Base-by-base conservation (phyloP, 2,329 filamentous ascomycete species). In the Pseudocercospora crystallina region DNA sequence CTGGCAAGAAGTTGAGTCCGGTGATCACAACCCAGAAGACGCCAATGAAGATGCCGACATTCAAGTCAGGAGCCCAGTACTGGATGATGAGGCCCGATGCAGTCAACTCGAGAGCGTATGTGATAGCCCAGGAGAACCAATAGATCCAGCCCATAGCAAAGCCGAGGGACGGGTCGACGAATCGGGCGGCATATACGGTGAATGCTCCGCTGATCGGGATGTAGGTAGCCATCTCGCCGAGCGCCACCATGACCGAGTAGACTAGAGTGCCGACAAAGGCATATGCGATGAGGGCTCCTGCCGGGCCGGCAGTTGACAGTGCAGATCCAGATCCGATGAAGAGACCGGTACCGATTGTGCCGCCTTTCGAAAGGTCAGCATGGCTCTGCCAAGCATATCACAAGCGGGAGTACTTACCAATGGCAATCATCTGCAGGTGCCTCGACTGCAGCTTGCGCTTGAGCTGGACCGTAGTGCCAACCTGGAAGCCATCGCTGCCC, bases 191-290 rank as follows among this genome's bases (percentile, higher is more conserved):
- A 66, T 79, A 78, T 62, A 77, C 63, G 51, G 75, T 71, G 74
- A 80, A 77, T 50, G 77, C 73, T 61, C 78, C 77, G 26, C 80
- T 73, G 55, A 83, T 67, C 3, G 82, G 80, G 44, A 86, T 76
- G 72, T 81, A 84, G 30, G 82, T 77, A 15, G 81, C 80, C 72
- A 85, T 80, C 67, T 82, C 80, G 14, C 76, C 76, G 20, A 74
- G 68, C 1, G 66, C 71, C 41, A 76, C 77, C 47, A 84, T 77
- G 61, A 75, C 66, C 31, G 65, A 65, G 53, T 70, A 71, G 39
- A 80, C 66, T 57, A 79, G 53, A 14, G 76, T 67, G 34, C 72
- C 69, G 45, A 79, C 69, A 47, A 79, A 68, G 8, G 65, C 58
- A 60, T 72, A 74, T 58, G 73, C 72, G 53, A 73, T 66, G 38